Conservation (phyloP, 805 yeast genomes). For the Ogataea sp. region DNA sequence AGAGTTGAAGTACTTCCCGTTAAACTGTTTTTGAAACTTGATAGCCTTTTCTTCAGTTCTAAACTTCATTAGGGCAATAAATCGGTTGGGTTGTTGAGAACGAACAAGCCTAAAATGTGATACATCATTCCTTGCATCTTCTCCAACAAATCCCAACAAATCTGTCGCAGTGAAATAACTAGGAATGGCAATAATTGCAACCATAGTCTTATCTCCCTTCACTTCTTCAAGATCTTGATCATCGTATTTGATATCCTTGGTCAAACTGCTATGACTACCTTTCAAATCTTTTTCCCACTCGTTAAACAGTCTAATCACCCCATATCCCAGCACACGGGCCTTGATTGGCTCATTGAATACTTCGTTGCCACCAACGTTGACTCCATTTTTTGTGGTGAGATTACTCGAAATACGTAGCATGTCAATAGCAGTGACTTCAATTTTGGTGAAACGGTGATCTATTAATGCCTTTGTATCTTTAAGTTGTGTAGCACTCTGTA, state of each 20-base stretch:
- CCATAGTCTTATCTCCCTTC: slow-evolving; percentile 54
- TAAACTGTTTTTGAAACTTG: slow-evolving; percentile 54
- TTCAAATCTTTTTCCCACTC: slow-evolving; percentile 32
- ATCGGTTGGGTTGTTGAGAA: slow-evolving; percentile 58
- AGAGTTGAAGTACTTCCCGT: slow-evolving; percentile 72
- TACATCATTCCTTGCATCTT: slow-evolving; percentile 40
- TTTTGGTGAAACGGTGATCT: slow-evolving; percentile 28
- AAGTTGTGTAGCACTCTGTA: no score
- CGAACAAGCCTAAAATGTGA: slow-evolving; percentile 69
- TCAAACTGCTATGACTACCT: slow-evolving; percentile 6
- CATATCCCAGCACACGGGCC: slow-evolving; percentile 64
- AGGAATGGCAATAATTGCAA: slow-evolving; percentile 80
- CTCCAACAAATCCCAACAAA: slow-evolving; percentile 72
- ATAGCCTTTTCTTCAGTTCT: slow-evolving; percentile 45
- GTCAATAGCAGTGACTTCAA: slow-evolving; percentile 25
- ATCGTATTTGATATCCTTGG: slow-evolving; percentile 8
- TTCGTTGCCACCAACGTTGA: slow-evolving; percentile 5
- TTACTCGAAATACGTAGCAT: slow-evolving; percentile 6
- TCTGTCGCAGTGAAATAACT: slow-evolving; percentile 83
- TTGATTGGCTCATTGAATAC: slow-evolving; percentile 33
- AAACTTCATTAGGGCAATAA: slow-evolving; percentile 74
- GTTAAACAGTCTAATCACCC: slow-evolving; percentile 61
- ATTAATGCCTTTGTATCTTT: slow-evolving; percentile 4
- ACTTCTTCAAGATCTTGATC: slow-evolving; percentile 8
- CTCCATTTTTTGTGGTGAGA: background rate